Evolutionary conservation across 768 basidiomycete genomes (phyloP), one percentile per base, ranked within the genome.

Genomic region (Rhizopogon salebrosus): DNA sequence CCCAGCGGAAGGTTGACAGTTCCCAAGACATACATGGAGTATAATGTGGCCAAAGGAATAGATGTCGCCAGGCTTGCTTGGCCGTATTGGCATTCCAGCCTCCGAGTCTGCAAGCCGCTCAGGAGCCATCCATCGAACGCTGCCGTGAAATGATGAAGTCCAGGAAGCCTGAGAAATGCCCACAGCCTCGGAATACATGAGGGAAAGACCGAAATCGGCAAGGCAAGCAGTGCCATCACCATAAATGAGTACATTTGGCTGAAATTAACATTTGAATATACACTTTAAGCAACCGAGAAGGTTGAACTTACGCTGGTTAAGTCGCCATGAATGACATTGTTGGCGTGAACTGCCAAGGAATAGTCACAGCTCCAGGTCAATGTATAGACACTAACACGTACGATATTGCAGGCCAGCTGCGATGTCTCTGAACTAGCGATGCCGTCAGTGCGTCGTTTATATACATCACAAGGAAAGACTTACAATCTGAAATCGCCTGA

Each of bases 51-150:
- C 74, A 52, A 72, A 74, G 0, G 75, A 75, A 8, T 68, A 78
- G 11, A 76, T 69, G 61, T 78, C 77, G 51, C 64, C 73, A 22
- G 13, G 59, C 3, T 51, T 49, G n/a, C 3, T 49, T 2, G 61
- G 63, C 20, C 49, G 16, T 6, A 43, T 39, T 5, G 23, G 7
- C 4, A n/a, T 60, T 18, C 51, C 49, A 22, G 71, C 66, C 18
- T 69, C 64, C 6, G 56, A 54, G n/a, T 63, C 31, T 6, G 8
- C 18, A 54, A 70, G 75, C 1, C 75, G 60, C n/a, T 67, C 57
- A 0, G 73, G 61, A 46, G 75, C 76, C 6, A 74, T 71, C 74
- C 75, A 76, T 0, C 76, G 69, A 22, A 75, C 68, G n/a, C 72
- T 70, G 10, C 78, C 75, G 11, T 43, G 37, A 16, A 35, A 9